Percentiles rank a stretch among this genome's conserved stretches.
phyloP scores from a whole-genome alignment of 73 alveolate species.

The Paraurostyla sp. region DNA sequence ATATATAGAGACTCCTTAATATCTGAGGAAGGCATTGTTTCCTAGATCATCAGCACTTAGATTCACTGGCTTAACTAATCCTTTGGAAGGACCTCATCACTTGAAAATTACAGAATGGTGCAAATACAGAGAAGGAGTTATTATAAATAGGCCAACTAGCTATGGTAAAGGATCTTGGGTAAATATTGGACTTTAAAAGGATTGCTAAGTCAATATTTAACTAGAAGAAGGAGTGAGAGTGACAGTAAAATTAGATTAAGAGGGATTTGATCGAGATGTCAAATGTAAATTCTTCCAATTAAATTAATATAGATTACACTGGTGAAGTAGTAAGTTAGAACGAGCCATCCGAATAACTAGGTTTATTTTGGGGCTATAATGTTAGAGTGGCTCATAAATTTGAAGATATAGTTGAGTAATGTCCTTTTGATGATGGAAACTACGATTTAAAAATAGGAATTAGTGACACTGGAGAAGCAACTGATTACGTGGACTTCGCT shows the following conservation, averaged over 20 bases:
- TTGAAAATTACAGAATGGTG: constrained; percentile 89
- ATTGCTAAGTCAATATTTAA: constrained; percentile 87
- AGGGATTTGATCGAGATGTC: background rate
- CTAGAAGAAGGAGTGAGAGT: constrained; percentile 96
- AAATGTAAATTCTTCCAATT: constrained; percentile 39
- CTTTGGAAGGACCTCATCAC: constrained; percentile 97
- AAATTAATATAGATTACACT: constrained; percentile 74
- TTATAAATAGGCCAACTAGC: constrained; percentile 91
- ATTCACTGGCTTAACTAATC: constrained; percentile 96
- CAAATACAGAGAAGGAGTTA: constrained; percentile 97
- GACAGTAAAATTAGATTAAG: constrained; percentile 91
- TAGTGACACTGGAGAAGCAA: constrained; percentile 84
- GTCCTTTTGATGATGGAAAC: constrained; percentile 84
- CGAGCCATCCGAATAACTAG: constrained; percentile 82
- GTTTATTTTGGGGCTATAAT: constrained; percentile 90
- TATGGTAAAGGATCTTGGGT: constrained; percentile 94
- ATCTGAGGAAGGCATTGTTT: constrained; percentile 92
- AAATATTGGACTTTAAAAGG: constrained; percentile 93
- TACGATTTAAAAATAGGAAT: constrained; percentile 89
- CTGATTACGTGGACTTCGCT: constrained; percentile 67
- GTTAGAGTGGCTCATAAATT: constrained; percentile 87
- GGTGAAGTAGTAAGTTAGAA: constrained; percentile 85
- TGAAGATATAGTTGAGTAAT: constrained; percentile 79
- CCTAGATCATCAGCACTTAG: constrained; percentile 94
- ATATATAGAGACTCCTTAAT: constrained; percentile 98